Evolutionary conservation across 1,139 yeast species (phyloP), one percentile per base, ranked within the genome.

Genomic region (Magnusiomyces fungicola): DNA sequence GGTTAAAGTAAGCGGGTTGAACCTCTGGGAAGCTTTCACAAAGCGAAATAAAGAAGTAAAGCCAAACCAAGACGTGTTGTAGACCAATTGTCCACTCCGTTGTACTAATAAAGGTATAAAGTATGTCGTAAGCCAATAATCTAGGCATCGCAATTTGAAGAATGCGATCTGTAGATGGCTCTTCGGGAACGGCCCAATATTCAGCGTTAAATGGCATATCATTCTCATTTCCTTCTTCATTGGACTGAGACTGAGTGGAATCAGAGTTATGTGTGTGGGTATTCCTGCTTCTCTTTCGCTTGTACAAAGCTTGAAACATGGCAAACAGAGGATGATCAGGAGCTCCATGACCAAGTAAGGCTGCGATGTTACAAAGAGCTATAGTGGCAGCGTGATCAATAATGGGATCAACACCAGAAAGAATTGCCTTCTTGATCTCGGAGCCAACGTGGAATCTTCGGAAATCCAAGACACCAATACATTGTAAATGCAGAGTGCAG

Each of bases 301-400:
- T 24, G 37, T 41, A 41, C 10, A 24, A 3, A 16, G 34, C 34
- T 29, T 27, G 34, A 30, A 41, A 41, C 34, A 41, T 12, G 5
- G 27, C 3, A 41, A 41, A 41, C 16, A 41, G 16, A 7, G 44
- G 44, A 23, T 41, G 36, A 14, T 41, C 44, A 18, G 33, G 44
- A 2, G 36, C 47, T 2, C 65, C 66, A 44, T 61, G 58, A 9
- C 54, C 57, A 23, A 62, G 48, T n/a, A 62, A 32, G 3, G 63
- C 59, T 7, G 61, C 47, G 43, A 61, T 60, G 43, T 62, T 61
- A 46, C 63, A 60, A 22, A 56, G 53, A 2, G 65, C 65, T 9
- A 60, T 38, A 18, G 53, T 52, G 9, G 62, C 57, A 1, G 61
- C 62, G 16, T 59, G 52, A 22, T 30, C 41, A 14, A 45, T 43